These are phyloP conservation scores for Nicotiana sylvestris DNA, from an alignment of 257 asterid species.

Conservation along the genomic window DNA sequence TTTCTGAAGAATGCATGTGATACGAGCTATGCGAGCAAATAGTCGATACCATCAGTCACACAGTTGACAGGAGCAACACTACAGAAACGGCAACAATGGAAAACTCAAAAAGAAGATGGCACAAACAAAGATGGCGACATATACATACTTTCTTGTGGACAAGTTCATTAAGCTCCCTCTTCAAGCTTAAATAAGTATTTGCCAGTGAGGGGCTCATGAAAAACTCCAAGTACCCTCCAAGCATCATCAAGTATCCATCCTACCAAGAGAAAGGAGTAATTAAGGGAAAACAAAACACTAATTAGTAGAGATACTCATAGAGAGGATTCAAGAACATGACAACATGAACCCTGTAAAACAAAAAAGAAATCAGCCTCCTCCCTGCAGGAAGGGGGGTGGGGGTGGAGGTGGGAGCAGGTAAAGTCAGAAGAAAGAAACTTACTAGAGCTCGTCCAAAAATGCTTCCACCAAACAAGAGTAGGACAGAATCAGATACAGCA, in stretches of 20 bases:
- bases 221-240: conserved; percentile 85
- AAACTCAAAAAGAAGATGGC: neutral
- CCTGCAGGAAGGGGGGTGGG: neutral
- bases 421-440: conserved; percentile 25
- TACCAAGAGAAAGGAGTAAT: conserved; percentile 24
- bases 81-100: neutral
- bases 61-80: neutral
- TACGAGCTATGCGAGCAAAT: neutral
- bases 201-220: conserved; percentile 78
- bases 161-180: conserved; percentile 77
- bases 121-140: neutral
- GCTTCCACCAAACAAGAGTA: conserved; percentile 84
- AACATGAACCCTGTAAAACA: neutral
- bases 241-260: conserved; percentile 94
- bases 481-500: conserved; percentile 76
- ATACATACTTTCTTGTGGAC: conserved; percentile 61
- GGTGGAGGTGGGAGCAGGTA: neutral
- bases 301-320: conserved; percentile 3
- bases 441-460: conserved; percentile 56
- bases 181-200: conserved; percentile 50
- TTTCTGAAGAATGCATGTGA: neutral
- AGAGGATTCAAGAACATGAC: conserved; percentile 5
- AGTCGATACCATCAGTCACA: neutral
- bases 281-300: conserved; percentile 12
- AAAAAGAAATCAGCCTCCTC: neutral